These are phyloP conservation scores for Candida easanensis DNA, from an alignment of 805 yeast genomes.

Conservation along the genomic window DNA sequence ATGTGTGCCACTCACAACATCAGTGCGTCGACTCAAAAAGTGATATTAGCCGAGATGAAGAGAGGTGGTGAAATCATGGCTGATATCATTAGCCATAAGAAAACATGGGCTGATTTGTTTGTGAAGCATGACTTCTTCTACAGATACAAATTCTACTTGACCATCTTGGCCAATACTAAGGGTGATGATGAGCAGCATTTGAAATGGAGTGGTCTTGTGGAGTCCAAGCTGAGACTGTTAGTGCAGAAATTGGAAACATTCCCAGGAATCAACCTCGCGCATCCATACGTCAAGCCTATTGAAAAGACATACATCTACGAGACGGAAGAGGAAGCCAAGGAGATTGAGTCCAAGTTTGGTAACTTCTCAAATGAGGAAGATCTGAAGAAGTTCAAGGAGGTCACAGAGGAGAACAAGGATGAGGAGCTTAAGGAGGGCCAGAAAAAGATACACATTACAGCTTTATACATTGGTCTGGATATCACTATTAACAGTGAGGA, in stretches of 20 bases:
- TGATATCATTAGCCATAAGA: constrained; percentile 61
- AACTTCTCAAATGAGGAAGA: constrained; percentile 51
- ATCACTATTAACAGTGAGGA: constrained; percentile 39
- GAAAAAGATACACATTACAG: constrained; percentile 57
- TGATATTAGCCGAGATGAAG: constrained; percentile 73
- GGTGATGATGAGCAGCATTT: constrained; percentile 78
- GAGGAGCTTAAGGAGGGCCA: constrained; percentile 32
- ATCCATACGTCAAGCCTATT: constrained; percentile 83
- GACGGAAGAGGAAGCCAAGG: constrained; percentile 52
- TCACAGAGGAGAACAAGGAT: constrained; percentile 36
- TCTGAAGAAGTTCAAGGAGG: constrained; percentile 32
- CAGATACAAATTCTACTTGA: constrained; percentile 81
- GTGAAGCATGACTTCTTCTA: constrained; percentile 78
- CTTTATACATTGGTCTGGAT: constrained; percentile 77
- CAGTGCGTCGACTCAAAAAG: constrained; percentile 79
- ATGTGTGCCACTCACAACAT: constrained; percentile 99
- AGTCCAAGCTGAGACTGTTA: constrained; percentile 75
- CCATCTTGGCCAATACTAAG: constrained; percentile 73
- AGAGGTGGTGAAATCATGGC: constrained; percentile 73
- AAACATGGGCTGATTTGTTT: constrained; percentile 74
- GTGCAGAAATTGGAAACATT: constrained; percentile 80
- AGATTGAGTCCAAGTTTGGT: constrained; percentile 62
- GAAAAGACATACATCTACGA: constrained; percentile 48
- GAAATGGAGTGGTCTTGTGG: constrained; percentile 92
- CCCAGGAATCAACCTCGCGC: constrained; percentile 77